Conservation (phyloP, 352 stramenopile genomes). For the Pythium aphanidermatum region DNA sequence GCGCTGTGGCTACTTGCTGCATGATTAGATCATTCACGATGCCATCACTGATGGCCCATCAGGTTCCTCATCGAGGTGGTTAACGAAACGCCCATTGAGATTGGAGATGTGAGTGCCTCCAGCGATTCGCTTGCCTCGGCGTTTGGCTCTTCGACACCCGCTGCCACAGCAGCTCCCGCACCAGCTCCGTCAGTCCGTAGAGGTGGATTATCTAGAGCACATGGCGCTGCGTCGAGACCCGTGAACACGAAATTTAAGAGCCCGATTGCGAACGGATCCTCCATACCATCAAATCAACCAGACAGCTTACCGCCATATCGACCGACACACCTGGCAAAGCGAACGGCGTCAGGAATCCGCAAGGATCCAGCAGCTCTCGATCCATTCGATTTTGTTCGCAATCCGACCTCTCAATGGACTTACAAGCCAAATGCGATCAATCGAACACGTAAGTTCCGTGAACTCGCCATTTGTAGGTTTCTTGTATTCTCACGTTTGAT, state of each 20-base stretch:
- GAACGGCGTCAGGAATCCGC: conserved; percentile 8
- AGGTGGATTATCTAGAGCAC: conserved; percentile 9
- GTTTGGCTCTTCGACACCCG: background rate
- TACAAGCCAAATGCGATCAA: conserved; percentile 38
- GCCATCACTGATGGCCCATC: too few relatives aligned
- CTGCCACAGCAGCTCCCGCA: conserved; percentile 4
- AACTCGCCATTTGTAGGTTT: background rate
- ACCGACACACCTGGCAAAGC: conserved; percentile 8
- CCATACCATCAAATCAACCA: too few relatives aligned
- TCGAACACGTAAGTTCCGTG: conserved; percentile 36
- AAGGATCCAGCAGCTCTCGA: conserved; percentile 2
- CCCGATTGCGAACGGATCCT: background rate
- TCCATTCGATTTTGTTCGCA: conserved; percentile 44
- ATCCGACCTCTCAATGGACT: conserved; percentile 56
- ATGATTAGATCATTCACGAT: too few relatives aligned
- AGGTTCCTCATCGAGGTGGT: conserved; percentile 74
- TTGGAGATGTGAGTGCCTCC: conserved; percentile 1
- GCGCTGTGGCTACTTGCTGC: too few relatives aligned
- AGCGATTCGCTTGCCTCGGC: background rate
- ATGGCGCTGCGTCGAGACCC: conserved; percentile 4
- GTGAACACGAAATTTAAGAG: conserved; percentile 19
- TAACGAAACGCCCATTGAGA: conserved; percentile 43
- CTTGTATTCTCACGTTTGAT: too few relatives aligned
- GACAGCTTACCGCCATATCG: background rate
- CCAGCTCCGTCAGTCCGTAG: conserved; percentile 6